Percentiles rank a stretch among this genome's conserved stretches.
These are phyloP conservation scores for Pelagophyceae sp. DNA, from an alignment of 352 stramenopile genomes.

Conservation along the genomic window DNA sequence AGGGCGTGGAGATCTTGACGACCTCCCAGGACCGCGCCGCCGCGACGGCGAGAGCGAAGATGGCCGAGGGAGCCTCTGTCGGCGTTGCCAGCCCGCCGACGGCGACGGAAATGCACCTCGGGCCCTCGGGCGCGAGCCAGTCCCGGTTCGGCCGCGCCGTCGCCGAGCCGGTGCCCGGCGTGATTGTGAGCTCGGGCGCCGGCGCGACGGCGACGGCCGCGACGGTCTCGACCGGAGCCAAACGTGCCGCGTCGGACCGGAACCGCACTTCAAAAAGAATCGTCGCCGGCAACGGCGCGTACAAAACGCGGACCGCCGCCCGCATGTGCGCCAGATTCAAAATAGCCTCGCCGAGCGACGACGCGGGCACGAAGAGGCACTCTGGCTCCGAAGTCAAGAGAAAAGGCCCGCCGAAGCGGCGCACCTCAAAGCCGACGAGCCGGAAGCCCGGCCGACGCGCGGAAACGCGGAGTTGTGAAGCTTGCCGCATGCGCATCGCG, in stretches of 20 bases:
- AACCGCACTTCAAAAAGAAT: background rate
- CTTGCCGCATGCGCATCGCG: no score
- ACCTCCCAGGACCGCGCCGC: constrained; percentile 1
- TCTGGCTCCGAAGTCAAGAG: no score
- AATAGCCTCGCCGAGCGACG: no score
- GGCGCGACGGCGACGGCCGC: background rate
- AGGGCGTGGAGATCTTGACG: background rate
- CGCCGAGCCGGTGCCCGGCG: background rate
- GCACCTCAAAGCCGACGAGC: no score
- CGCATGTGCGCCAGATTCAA: background rate
- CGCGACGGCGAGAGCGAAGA: background rate
- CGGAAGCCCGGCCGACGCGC: no score
- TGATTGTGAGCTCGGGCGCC: no score
- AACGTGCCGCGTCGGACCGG: no score
- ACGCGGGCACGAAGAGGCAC: no score
- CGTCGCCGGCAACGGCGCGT: background rate
- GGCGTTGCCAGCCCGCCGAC: background rate
- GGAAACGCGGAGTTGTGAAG: no score
- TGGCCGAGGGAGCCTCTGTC: background rate
- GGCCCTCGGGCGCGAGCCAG: background rate
- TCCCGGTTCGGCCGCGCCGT: background rate
- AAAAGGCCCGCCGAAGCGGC: no score
- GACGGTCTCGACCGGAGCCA: background rate
- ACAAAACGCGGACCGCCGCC: background rate
- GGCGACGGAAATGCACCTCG: background rate